A percentile compares a stretch with the other conserved stretches of the same genome.
phyloP scores from a whole-genome alignment of 2,329 filamentous ascomycete species.

The Fusarium circinatum region DNA sequence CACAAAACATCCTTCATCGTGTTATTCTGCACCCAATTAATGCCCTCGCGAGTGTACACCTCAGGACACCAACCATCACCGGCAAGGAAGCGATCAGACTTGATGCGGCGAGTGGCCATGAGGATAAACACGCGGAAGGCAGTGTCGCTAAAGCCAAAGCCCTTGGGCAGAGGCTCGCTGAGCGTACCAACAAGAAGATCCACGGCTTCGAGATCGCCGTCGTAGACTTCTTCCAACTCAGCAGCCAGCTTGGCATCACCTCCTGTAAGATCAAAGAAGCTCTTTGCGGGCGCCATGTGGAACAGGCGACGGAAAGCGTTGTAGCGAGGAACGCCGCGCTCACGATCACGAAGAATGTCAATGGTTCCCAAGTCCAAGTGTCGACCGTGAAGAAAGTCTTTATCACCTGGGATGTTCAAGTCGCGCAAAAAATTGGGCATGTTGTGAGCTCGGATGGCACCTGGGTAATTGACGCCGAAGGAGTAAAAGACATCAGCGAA shows the following conservation, averaged over 20 bases:
- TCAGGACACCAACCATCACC: constrained; percentile 27
- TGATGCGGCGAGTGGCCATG: constrained; percentile 23
- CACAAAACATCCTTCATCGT: constrained; percentile 27
- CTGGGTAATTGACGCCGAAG: constrained; percentile 14
- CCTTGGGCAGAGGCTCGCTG: constrained; percentile 6
- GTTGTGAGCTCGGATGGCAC: constrained; percentile 23
- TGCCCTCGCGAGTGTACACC: constrained; percentile 21
- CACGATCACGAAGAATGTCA: constrained; percentile 28
- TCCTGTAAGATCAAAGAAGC: constrained; percentile 14
- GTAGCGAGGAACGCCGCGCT: constrained; percentile 22
- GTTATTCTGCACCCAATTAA: constrained; percentile 26
- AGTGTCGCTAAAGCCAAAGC: constrained; percentile 24
- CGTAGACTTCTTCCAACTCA: constrained; percentile 11
- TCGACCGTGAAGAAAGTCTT: constrained; percentile 12
- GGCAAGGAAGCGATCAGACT: constrained; percentile 24
- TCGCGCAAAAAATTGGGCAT: constrained; percentile 23
- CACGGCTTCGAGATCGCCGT: neutral
- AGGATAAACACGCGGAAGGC: constrained; percentile 26
- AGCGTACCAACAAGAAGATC: constrained; percentile 22
- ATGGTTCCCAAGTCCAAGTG: constrained; percentile 24
- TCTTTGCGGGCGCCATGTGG: constrained; percentile 13
- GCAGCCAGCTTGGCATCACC: constrained; percentile 11
- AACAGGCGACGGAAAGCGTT: constrained; percentile 24
- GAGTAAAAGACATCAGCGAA: constrained; percentile 28
- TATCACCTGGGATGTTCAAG: neutral